A percentile compares a stretch with the other conserved stretches of the same genome.
These are phyloP conservation scores for Schoenoplectus triqueter DNA, from an alignment of 202 grass and related monocot genomes.

Conservation along the genomic window DNA sequence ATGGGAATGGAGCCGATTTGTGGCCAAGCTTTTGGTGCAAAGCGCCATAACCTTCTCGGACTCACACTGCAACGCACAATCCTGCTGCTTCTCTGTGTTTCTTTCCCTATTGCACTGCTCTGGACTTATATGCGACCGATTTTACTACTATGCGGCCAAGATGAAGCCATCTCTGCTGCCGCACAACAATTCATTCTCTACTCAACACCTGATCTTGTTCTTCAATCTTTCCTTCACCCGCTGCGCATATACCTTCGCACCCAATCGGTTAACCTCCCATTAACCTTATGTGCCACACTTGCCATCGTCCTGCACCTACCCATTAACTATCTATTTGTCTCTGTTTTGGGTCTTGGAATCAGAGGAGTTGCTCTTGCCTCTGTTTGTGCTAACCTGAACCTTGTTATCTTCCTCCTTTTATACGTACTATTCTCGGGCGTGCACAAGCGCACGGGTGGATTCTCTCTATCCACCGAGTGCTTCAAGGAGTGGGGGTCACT, in stretches of 20 bases:
- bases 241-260: slow-evolving; percentile 77
- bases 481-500: slow-evolving; percentile 69
- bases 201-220: slow-evolving; percentile 74
- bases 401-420: slow-evolving; percentile 64
- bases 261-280: slow-evolving; percentile 84
- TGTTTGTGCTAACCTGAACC: slow-evolving; percentile 71
- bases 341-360: slow-evolving; percentile 65
- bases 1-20: slow-evolving; percentile 98
- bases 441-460: slow-evolving; percentile 64
- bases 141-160: slow-evolving; percentile 76
- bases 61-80: slow-evolving; percentile 76
- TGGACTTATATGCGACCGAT: slow-evolving; percentile 82
- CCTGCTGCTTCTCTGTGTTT: slow-evolving; percentile 61
- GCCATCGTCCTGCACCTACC: slow-evolving; percentile 85
- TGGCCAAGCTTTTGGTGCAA: slow-evolving; percentile 81
- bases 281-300: slow-evolving; percentile 65
- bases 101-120: slow-evolving; percentile 67
- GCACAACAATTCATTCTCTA: slow-evolving; percentile 80
- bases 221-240: slow-evolving; percentile 88
- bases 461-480: slow-evolving; percentile 59
- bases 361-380: slow-evolving; percentile 79
- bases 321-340: slow-evolving; percentile 72
- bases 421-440: slow-evolving; percentile 63
- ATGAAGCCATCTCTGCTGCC: slow-evolving; percentile 56
- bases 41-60: slow-evolving; percentile 57